A percentile compares a stretch with the other conserved stretches of the same genome.
phyloP scores from a whole-genome alignment of 352 stramenopile genomes.

The Phytophthora kernoviae region DNA sequence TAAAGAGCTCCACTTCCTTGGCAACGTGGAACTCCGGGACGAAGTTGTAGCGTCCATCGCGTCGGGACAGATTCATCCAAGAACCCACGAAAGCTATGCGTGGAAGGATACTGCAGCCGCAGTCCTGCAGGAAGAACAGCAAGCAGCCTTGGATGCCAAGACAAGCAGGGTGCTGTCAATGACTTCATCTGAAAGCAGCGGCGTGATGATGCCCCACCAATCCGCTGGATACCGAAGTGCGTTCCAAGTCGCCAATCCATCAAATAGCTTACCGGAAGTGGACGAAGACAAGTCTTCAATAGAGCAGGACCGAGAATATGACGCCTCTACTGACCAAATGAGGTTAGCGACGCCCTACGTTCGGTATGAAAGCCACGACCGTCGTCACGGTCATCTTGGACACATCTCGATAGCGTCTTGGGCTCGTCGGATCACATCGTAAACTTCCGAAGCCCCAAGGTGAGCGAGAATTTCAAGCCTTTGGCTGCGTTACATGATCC shows the following conservation, averaged over 20 bases:
- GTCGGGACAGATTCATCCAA: conserved; percentile 60
- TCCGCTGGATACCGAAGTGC: conserved; percentile 3
- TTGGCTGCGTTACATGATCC: conserved; percentile 32
- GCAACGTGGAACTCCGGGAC: conserved; percentile 65
- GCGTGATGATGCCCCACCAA: conserved; percentile 10
- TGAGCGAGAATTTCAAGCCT: conserved; percentile 78
- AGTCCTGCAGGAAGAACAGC: conserved; percentile 23
- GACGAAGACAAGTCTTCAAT: background rate
- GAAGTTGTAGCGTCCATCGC: conserved; percentile 63
- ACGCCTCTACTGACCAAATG: background rate
- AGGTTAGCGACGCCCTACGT: conserved; percentile 1
- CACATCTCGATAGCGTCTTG: conserved; percentile 69
- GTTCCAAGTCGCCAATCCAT: conserved; percentile 2
- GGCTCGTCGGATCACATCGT: conserved; percentile 73
- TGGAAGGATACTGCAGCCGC: conserved; percentile 57
- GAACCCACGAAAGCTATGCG: conserved; percentile 74
- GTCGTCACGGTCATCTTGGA: conserved; percentile 55
- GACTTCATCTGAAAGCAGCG: conserved; percentile 65
- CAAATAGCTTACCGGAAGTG: conserved; percentile 24
- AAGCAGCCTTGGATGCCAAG: conserved; percentile 5
- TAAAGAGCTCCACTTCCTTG: conserved; percentile 66
- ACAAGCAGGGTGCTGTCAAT: conserved; percentile 39
- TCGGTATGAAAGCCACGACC: conserved; percentile 45
- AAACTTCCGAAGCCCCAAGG: conserved; percentile 80
- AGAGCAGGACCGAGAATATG: background rate